Conservation (phyloP, 305 asterid species). For the Fraxinus baroniana region DNA sequence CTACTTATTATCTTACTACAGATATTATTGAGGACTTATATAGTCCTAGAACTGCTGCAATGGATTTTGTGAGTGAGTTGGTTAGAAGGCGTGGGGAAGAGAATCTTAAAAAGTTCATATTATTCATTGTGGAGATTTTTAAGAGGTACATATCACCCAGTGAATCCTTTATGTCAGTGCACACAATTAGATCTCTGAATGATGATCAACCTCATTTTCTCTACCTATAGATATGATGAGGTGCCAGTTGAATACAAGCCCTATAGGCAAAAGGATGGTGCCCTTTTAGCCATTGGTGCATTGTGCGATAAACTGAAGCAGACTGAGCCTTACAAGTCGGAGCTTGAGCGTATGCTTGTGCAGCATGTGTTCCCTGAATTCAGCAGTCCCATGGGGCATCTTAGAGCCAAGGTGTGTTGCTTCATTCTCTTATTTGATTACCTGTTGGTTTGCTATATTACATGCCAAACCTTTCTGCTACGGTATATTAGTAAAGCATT, state of each 20-base stretch:
- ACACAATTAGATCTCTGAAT: neutral
- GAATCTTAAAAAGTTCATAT: conserved; percentile 82
- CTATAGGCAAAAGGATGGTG: conserved; percentile 93
- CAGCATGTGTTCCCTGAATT: conserved; percentile 97
- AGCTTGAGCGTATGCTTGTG: conserved; percentile 93
- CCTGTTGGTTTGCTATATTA: conserved; percentile 4
- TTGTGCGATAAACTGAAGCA: conserved; percentile 89
- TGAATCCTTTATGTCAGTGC: neutral
- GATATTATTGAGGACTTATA: conserved; percentile 92
- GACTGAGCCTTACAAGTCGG: conserved; percentile 87
- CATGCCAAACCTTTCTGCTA: neutral
- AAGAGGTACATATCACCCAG: conserved; percentile 52
- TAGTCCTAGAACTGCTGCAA: conserved; percentile 98
- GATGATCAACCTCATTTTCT: conserved; percentile 22
- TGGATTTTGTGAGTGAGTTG: conserved; percentile 98
- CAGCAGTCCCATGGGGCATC: conserved; percentile 86
- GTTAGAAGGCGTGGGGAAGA: conserved; percentile 92
- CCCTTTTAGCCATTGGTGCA: conserved; percentile 94
- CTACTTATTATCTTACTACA: conserved; percentile 29
- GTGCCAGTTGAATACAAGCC: conserved; percentile 68
- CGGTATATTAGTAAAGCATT: neutral
- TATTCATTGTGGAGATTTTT: conserved; percentile 84
- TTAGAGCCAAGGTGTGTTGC: conserved; percentile 73
- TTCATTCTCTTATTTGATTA: conserved; percentile 17
- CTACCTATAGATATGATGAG: conserved; percentile 62